Evolutionary conservation across 768 basidiomycete species (phyloP).

Genomic region (Tricholoma matsutake): DNA sequence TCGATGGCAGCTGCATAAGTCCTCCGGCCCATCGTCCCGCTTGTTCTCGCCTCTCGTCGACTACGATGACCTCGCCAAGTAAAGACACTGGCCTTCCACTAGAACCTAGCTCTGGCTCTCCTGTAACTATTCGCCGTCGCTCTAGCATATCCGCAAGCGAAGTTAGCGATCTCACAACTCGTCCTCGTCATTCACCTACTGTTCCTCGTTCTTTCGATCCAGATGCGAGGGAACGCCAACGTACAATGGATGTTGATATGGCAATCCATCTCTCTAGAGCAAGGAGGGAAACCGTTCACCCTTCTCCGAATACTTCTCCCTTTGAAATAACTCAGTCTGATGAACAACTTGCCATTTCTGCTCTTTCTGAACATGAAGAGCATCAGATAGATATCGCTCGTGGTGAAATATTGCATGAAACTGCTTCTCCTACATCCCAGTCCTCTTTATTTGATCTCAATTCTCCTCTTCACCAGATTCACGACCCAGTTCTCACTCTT

Average conservation of each 20-base stretch:
- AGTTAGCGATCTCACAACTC: slow-evolving; percentile 36
- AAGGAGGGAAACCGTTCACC: slow-evolving; percentile 55
- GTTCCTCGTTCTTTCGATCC: slow-evolving; percentile 62
- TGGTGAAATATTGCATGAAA: slow-evolving; percentile 9
- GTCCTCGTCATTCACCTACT: slow-evolving; percentile 59
- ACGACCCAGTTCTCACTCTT: slow-evolving; percentile 48
- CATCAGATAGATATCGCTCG: slow-evolving; percentile 17
- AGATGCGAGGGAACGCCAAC: slow-evolving; percentile 79
- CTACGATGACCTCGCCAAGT: slow-evolving; percentile 29
- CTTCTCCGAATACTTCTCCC: slow-evolving; percentile 32
- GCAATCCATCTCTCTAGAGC: slow-evolving; percentile 76
- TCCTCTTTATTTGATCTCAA: slow-evolving; percentile 32
- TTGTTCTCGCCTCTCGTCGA: background rate
- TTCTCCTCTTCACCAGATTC: slow-evolving; percentile 39
- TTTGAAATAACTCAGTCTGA: slow-evolving; percentile 43
- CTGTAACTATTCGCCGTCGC: slow-evolving; percentile 30
- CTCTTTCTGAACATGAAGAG: slow-evolving; percentile 37
- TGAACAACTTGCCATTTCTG: background rate
- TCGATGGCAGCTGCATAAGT: too few species aligned
- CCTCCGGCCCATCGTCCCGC: too few species aligned
- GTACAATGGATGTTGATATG: slow-evolving; percentile 94
- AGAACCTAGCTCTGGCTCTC: slow-evolving; percentile 26
- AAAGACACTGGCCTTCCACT: background rate
- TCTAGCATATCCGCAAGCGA: slow-evolving; percentile 39
- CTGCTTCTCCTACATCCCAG: slow-evolving; percentile 13